Evolutionary conservation across 164 flowering plant species (phyloP), one percentile per base, ranked within the genome.

Genomic region (Liriodendron chinense): DNA sequence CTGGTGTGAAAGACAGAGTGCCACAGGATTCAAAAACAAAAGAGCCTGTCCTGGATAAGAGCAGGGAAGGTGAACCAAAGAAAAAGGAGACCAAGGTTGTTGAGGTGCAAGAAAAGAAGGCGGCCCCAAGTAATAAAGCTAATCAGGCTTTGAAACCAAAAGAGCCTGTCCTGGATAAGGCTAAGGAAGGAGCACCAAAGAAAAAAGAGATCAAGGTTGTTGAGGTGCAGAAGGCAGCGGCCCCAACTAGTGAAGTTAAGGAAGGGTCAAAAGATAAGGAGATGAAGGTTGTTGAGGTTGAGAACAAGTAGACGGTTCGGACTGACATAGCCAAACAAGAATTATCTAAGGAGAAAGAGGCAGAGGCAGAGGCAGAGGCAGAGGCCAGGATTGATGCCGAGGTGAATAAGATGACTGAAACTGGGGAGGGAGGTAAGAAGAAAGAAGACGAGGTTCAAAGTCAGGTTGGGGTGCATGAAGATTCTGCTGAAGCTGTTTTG

Each of bases 1-100:
- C 89, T 47, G 76, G 80, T 65, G 61, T 48, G 6, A 84, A 81
- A 71, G 78, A 24, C 28, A 78, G 76, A 59, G 22, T 13, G 7
- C 53, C 25, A 34, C 53, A 50, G 22, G 65, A 65, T 65, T 76
- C 61, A 14, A 64, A 24, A 34, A 25, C 20, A 23, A 23, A 75
- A 69, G 71, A 57, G 9, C 24, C 47, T 66, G 56, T 57, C 12
- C 66, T 10, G 26, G 77, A 75, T 68, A 68, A 53, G 26, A 25
- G 8, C n/a, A 69, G 72, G 24, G 77, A 74, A 48, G 56, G 28
- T 56, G 64, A 77, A 12, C 65, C 80, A 28, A 57, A 67, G 2
- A 47, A 47, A 43, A 74, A 78, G 28, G 80, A 68, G 43, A 63
- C 2, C 0, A 76, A 70, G 53, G 69, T 67, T 6, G 56, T 82